Percentiles rank a stretch among this genome's conserved stretches.
phyloP scores from a whole-genome alignment of 805 yeast species.

The Starmerella bombicola region DNA sequence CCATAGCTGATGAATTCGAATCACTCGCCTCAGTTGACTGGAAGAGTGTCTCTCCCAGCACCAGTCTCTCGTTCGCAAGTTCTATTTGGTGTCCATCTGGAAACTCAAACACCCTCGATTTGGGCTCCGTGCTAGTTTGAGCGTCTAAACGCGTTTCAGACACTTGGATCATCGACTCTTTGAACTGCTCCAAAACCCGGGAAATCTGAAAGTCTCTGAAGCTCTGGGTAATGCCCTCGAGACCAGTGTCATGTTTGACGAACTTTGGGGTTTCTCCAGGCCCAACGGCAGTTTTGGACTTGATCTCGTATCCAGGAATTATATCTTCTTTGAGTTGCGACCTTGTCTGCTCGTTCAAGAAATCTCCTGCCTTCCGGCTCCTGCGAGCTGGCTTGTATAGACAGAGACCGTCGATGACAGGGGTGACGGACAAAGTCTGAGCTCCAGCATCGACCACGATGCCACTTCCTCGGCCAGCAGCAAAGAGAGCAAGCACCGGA shows the following conservation, averaged over 20 bases:
- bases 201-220: conserved; percentile 46
- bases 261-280: conserved; percentile 29
- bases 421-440: conserved; percentile 56
- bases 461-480: conserved; percentile 78
- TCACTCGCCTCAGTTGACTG: conserved; percentile 22
- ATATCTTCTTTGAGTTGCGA: conserved; percentile 34
- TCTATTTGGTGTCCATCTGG: conserved; percentile 52
- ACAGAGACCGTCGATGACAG: conserved; percentile 23
- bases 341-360: conserved; percentile 38
- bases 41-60: conserved; percentile 61
- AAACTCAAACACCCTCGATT: conserved; percentile 47
- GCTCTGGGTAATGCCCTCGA: conserved; percentile 32
- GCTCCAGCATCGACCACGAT: conserved; percentile 79
- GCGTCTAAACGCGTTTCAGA: conserved; percentile 18
- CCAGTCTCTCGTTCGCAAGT: conserved; percentile 47
- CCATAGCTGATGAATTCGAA: conserved; percentile 22
- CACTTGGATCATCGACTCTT: conserved; percentile 36
- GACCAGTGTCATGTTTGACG: conserved; percentile 25
- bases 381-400: conserved; percentile 45
- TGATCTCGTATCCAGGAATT: conserved; percentile 40
- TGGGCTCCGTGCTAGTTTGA: conserved; percentile 18
- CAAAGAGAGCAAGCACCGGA: conserved; percentile 82
- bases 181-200: conserved; percentile 55
- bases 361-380: conserved; percentile 60
- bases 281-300: conserved; percentile 31